phyloP scores from a whole-genome alignment of 768 basidiomycete genomes.

The Podaxis rugospora region DNA sequence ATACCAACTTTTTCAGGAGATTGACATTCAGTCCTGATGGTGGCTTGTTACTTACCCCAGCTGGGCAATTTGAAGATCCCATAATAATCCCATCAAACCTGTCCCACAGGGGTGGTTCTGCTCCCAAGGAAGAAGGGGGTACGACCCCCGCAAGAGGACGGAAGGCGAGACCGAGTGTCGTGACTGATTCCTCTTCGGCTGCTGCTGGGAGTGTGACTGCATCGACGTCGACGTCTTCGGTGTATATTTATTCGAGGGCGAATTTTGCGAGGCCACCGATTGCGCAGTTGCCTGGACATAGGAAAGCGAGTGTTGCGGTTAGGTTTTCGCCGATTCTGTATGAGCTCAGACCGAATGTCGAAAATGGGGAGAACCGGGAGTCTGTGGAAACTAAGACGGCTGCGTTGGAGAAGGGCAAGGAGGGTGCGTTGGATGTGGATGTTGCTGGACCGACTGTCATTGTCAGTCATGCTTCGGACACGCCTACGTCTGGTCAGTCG shows the following conservation, averaged over 20 bases:
- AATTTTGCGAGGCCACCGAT: constrained; percentile 92
- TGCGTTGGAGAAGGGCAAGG: constrained; percentile 61
- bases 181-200: constrained; percentile 18
- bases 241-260: constrained; percentile 94
- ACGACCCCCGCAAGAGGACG: constrained; percentile 54
- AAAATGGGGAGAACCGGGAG: constrained; percentile 20
- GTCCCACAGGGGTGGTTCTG: constrained; percentile 12
- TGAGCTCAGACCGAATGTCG: constrained; percentile 70
- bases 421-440: constrained; percentile 60
- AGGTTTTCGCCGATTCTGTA: constrained; percentile 92
- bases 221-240: constrained; percentile 52
- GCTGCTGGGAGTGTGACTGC: constrained; percentile 34
- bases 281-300: constrained; percentile 93
- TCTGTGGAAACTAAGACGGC: constrained; percentile 37
- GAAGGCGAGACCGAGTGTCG: constrained; percentile 30
- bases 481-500: neutral
- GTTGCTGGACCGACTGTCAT: constrained; percentile 39
- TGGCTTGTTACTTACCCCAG: constrained; percentile 88
- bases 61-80: constrained; percentile 95
- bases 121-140: constrained; percentile 26
- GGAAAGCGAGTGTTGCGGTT: constrained; percentile 92
- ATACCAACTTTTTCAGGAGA: constrained; percentile 92
- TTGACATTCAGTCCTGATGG: constrained; percentile 95
- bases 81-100: constrained; percentile 40
- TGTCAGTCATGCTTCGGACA: constrained; percentile 1